A percentile compares a stretch with the other conserved stretches of the same genome.
phyloP scores from a whole-genome alignment of 106 monocot species.

The Dioscorea zingiberensis region DNA sequence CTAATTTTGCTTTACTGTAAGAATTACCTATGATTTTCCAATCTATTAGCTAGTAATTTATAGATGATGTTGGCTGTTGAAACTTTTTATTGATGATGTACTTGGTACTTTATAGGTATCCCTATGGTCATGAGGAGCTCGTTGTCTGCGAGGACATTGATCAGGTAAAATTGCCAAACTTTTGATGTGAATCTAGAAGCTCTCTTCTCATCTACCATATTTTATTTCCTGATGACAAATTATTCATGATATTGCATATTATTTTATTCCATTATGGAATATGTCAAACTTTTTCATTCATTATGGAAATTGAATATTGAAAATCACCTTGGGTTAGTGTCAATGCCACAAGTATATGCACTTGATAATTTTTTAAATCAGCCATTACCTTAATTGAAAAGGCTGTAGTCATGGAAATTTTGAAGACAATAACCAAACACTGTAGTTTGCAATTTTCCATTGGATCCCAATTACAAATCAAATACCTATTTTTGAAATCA shows the following conservation, averaged over 20 bases:
- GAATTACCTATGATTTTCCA: slow-evolving; percentile 1
- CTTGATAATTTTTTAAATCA: no score
- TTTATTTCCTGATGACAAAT: background rate
- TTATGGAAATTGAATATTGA: no score
- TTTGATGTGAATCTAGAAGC: no score
- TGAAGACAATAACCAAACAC: no score
- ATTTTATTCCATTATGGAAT: background rate
- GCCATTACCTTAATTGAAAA: no score
- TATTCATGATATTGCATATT: background rate
- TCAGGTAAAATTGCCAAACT: slow-evolving; percentile 48
- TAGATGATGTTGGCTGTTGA: background rate
- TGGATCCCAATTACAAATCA: background rate
- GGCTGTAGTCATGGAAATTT: no score
- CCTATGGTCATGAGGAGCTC: slow-evolving; percentile 97
- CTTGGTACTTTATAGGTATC: slow-evolving; percentile 43
- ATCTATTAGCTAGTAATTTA: background rate
- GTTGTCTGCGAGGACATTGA: slow-evolving; percentile 90
- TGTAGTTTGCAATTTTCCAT: background rate
- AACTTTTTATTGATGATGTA: no score
- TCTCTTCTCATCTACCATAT: background rate
- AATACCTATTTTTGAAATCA: background rate
- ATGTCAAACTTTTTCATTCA: background rate
- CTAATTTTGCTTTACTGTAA: slow-evolving; percentile 91
- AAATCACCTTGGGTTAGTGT: no score
- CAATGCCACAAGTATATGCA: no score